These are phyloP conservation scores for Eucalyptus camaldulensis DNA, from an alignment of 345 rosid genomes.

Conservation along the genomic window DNA sequence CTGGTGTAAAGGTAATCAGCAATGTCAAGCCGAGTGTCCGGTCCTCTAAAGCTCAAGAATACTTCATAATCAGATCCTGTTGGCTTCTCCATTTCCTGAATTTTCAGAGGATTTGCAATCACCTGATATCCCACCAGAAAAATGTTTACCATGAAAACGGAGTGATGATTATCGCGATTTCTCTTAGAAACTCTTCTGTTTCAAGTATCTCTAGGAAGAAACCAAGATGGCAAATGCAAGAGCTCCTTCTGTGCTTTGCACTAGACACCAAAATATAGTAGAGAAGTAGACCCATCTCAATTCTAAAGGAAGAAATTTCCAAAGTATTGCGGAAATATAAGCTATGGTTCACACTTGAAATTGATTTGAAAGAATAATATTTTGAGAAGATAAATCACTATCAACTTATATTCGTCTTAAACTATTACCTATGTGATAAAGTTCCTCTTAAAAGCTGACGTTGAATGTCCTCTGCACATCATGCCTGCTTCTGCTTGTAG, in stretches of 20 bases:
- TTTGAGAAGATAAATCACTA: not conserved
- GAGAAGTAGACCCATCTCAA: not conserved
- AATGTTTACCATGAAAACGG: no score
- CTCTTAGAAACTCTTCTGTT: no score
- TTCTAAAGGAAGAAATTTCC: not conserved
- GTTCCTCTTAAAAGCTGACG: rapidly evolving
- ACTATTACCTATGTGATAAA: not conserved
- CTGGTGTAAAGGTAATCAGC: no score
- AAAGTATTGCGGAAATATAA: rapidly evolving
- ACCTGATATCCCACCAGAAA: rapidly evolving
- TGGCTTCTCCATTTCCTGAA: no score
- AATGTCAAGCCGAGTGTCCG: rapidly evolving
- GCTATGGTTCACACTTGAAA: rapidly evolving
- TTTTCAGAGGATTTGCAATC: no score
- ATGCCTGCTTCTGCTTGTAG: not conserved
- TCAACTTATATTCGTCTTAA: not conserved
- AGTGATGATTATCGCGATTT: no score
- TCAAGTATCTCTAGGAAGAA: no score
- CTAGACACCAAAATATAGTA: not conserved
- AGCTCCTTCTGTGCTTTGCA: not conserved
- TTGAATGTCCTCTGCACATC: not conserved
- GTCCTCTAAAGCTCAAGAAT: not conserved
- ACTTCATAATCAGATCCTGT: not conserved
- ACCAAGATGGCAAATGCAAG: not conserved
- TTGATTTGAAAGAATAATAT: rapidly evolving